Base-by-base conservation (phyloP, 768 basidiomycete genomes). In the Macrolepiota fuliginosa region DNA sequence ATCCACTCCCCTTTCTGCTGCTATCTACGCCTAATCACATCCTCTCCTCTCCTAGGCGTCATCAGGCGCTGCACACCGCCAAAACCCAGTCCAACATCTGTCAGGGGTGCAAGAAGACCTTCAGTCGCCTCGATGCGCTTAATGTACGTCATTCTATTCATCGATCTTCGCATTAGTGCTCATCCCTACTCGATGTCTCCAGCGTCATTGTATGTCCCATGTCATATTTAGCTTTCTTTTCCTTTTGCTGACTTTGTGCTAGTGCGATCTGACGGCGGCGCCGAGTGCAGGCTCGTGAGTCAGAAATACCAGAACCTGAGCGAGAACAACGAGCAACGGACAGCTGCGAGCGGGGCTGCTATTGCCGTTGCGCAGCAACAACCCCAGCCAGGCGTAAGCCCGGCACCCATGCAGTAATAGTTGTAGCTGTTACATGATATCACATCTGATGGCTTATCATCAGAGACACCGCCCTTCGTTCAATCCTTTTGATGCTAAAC, bases 71-170 rank as follows among this genome's bases (percentile, higher is more conserved):
- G 5, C 95, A 98, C 67, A 85, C 88, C 13, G 85, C 89, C 50
- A 91, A 94, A 67, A 83, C 91, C 9, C 88, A 91, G 68, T 83
- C 88, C 32, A 95, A 96, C 72, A 81, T 91, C 56, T 98, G 95
- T 68, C 87, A 88, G 64, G 94, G 93, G 2, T 98, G 95, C 76
- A 89, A 92, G 71, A 96, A 96, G 81, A 90, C 93, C 11, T 98
- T 98, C 74, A 96, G 94, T 70, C 81, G 95, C 62, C 77, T 95
- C 71, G 95, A 98, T 79, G 95, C 95, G 19, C 81, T 98, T 64
- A 96, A 96, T 76, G 94, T 96, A 78, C 76, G 92, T 86, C 66
- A 65, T 68, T 57, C 29, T 51, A 17, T 60, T 29, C 50, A 57
- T 45, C 59, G 46, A 25, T 17, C 24, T 40, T 58, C 53, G 15